Conservation (phyloP, 2,329 filamentous ascomycete species). For the Penicillium sp. region DNA sequence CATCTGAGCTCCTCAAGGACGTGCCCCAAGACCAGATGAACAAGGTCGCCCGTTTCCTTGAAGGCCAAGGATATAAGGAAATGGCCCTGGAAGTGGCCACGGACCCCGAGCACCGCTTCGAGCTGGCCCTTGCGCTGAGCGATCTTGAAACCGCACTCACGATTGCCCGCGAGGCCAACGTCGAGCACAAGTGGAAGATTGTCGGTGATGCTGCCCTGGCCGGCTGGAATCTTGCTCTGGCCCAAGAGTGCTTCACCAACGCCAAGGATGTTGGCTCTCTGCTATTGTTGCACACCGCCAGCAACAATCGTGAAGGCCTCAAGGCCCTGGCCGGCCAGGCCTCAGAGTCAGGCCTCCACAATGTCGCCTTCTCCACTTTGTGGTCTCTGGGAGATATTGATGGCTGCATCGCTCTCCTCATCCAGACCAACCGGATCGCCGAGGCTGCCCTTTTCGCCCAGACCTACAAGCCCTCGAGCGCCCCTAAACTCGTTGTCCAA, state of each 20-base stretch:
- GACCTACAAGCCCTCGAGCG: constrained; percentile 85
- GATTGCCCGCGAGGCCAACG: constrained; percentile 77
- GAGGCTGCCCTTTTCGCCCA: constrained; percentile 91
- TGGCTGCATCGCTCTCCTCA: constrained; percentile 74
- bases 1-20: constrained; percentile 75
- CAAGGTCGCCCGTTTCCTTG: constrained; percentile 95
- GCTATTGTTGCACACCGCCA: constrained; percentile 83
- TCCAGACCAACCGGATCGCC: constrained; percentile 72
- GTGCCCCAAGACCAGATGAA: constrained; percentile 93
- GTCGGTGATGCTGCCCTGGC: constrained; percentile 87
- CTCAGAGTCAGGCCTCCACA: constrained; percentile 74
- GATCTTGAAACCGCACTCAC: constrained; percentile 82
- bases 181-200: constrained; percentile 97
- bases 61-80: constrained; percentile 96
- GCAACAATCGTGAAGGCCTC: constrained; percentile 73
- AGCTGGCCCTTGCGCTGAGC: constrained; percentile 78
- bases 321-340: constrained; percentile 70
- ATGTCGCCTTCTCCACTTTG: constrained; percentile 85
- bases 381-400: constrained; percentile 85
- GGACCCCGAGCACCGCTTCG: constrained; percentile 94
- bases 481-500: constrained; percentile 62
- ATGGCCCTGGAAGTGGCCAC: constrained; percentile 91
- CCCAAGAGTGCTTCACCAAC: constrained; percentile 87
- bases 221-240: constrained; percentile 81
- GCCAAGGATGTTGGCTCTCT: constrained; percentile 88